Evolutionary conservation across 306 rosid genomes (phyloP), one percentile per base, ranked within the genome.

Genomic region (Prunus salicina): DNA sequence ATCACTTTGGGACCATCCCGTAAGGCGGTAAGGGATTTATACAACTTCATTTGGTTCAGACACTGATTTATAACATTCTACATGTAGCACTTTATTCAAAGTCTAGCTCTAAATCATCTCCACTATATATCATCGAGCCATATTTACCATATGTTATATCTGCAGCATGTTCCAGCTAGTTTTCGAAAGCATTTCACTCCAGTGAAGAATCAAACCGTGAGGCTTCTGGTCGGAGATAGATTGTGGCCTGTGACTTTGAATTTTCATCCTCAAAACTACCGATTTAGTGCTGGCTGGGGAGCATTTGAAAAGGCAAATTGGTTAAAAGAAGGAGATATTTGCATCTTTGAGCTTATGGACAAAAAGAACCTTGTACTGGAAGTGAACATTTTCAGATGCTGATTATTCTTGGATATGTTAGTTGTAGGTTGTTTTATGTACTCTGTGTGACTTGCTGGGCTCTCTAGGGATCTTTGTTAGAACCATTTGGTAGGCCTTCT

Each of bases 201-300:
- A 4, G 53, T 9, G 41, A 58, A 58, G 69, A 24, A 52, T 19
- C 80, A 77, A 27, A 67, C 34, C 34, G 58, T 43, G 75, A 67
- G 45, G 5, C 69, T 77, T 77, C 3, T 6, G 34, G 50, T 57
- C 19, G 61, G 65, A 19, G 75, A 57, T 16, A 68, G 69, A 11
- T 25, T 32, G 5, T 77, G 80, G 80, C 38, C 32, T 27, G 80
- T 68, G 47, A 46, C 7, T 22, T 12, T 77, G 32, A 13, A 45
- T 11, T 13, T 25, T 14, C 27, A 27, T 57, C 19, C 3, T 1
- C 8, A 24, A n/a, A 8, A 7, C 43, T 38, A 38, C 43, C 58
- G 1, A 12, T 52, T 75, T 3, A 9, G 12, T 16, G 27, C 19
- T 20, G 79, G 72, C 25, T 65, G 79, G 73, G 1, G 41, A 1